These are phyloP conservation scores for Cadophora malorum DNA, from an alignment of 2,329 filamentous ascomycete species.

Conservation along the genomic window DNA sequence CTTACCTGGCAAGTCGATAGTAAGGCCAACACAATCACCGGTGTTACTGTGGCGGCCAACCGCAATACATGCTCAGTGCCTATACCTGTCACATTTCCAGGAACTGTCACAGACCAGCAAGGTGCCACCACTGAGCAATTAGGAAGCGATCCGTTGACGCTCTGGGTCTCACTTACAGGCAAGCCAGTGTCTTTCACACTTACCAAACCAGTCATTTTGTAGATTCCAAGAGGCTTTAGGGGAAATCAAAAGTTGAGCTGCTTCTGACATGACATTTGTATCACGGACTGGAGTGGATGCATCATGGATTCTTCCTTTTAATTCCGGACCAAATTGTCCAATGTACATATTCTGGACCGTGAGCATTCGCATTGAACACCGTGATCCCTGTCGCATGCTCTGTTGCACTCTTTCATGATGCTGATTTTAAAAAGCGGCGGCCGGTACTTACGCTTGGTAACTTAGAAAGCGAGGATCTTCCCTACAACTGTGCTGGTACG, in stretches of 20 bases:
- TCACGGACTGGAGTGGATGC: not conserved
- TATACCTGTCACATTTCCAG: constrained; percentile 48
- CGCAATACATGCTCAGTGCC: constrained; percentile 34
- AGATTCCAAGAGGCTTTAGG: no score
- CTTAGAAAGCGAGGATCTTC: no score
- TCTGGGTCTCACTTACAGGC: constrained; percentile 48
- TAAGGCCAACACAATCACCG: constrained; percentile 34
- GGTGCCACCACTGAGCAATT: constrained; percentile 50
- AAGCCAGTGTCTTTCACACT: constrained; percentile 53
- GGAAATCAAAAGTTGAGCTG: not conserved
- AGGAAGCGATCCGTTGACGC: constrained; percentile 45
- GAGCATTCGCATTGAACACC: not conserved
- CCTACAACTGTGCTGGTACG: no score
- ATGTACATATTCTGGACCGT: not conserved
- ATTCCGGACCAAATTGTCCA: not conserved
- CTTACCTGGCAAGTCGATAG: constrained; percentile 30
- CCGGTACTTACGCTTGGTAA: not conserved
- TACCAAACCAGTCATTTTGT: constrained; percentile 24
- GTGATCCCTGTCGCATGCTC: no score
- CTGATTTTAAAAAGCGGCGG: not conserved
- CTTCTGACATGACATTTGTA: not conserved
- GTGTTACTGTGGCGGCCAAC: constrained; percentile 51
- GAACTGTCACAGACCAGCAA: constrained; percentile 36
- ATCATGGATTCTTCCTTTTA: not conserved
- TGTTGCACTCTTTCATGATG: not conserved